Evolutionary conservation across 2,329 filamentous ascomycete genomes (phyloP).

Genomic region (Cordyceps cateniannulata): DNA sequence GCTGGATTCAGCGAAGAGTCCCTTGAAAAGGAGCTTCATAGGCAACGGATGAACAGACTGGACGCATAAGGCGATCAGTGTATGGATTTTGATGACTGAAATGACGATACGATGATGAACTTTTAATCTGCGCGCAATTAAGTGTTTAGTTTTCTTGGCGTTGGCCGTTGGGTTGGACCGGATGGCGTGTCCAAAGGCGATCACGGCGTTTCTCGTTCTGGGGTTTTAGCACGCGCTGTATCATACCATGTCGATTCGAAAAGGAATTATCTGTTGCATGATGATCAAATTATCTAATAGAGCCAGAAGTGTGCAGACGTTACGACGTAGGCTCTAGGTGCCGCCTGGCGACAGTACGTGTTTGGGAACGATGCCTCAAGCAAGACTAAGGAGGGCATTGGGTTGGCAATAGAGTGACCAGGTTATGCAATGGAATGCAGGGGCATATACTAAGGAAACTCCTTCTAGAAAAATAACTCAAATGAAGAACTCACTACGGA

Average conservation of each 20-base stretch:
- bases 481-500: too few species aligned
- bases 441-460: too few species aligned
- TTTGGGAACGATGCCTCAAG: too few species aligned
- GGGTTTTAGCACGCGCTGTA: background rate
- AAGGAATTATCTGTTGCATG: background rate
- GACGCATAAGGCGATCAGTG: background rate
- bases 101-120: background rate
- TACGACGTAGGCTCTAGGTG: too few species aligned
- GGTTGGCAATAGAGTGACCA: too few species aligned
- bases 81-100: background rate
- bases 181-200: background rate
- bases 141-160: background rate
- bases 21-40: background rate
- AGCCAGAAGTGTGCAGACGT: too few species aligned
- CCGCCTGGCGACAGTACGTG: too few species aligned
- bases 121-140: background rate
- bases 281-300: background rate
- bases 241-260: background rate
- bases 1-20: constrained; percentile 1
- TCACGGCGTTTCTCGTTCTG: background rate
- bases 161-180: background rate
- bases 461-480: too few species aligned
- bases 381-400: too few species aligned
- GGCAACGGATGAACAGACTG: background rate
- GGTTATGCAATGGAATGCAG: too few species aligned